These are phyloP conservation scores for Cercospora sesami DNA, from an alignment of 2,329 filamentous ascomycete genomes.

Conservation along the genomic window DNA sequence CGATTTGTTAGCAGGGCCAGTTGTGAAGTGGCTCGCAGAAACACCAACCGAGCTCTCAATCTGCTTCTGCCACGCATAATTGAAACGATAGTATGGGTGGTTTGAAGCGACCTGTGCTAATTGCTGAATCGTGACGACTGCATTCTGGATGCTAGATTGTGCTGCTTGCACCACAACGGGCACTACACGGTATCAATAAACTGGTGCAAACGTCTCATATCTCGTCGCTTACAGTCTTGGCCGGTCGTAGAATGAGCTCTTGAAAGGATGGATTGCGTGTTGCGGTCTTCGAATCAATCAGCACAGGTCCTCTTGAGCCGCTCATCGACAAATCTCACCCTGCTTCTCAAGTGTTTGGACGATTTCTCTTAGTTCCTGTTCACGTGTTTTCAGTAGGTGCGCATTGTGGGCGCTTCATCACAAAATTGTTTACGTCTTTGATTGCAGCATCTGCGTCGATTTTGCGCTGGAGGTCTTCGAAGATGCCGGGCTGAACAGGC, in stretches of 20 bases:
- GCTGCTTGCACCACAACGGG: slow-evolving; percentile 67
- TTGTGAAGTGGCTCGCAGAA: slow-evolving; percentile 56
- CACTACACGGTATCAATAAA: slow-evolving; percentile 51
- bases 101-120: slow-evolving; percentile 73
- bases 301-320: not conserved
- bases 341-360: slow-evolving; percentile 75
- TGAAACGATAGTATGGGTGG: slow-evolving; percentile 98
- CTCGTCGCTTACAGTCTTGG: slow-evolving; percentile 55
- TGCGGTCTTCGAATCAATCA: slow-evolving; percentile 56
- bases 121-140: slow-evolving; percentile 68
- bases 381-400: not conserved
- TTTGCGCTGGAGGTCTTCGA: slow-evolving; percentile 81
- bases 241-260: slow-evolving; percentile 85
- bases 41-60: slow-evolving; percentile 73
- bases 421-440: slow-evolving; percentile 11
- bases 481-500: slow-evolving; percentile 57
- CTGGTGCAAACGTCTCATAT: not conserved
- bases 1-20: not conserved
- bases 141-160: slow-evolving; percentile 67
- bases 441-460: slow-evolving; percentile 78
- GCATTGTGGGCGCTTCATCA: not conserved
- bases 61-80: slow-evolving; percentile 78
- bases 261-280: slow-evolving; percentile 79
- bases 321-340: slow-evolving; percentile 7
- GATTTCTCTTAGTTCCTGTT: slow-evolving; percentile 71